phyloP scores from a whole-genome alignment of 768 basidiomycete genomes.

The Cystoderma amianthinum region DNA sequence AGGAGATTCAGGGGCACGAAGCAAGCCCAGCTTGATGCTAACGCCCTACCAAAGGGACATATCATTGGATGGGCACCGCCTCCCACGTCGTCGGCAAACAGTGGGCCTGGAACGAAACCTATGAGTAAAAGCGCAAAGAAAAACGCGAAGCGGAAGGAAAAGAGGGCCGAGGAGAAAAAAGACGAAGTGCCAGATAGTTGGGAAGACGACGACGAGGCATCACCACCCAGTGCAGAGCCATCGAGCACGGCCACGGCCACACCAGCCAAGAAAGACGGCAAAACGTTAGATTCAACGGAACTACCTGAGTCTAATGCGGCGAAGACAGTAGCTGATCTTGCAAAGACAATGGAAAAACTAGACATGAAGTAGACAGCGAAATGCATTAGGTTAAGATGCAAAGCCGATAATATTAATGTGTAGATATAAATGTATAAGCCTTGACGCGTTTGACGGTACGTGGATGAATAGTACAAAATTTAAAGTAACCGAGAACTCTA shows the following conservation, averaged over 20 bases:
- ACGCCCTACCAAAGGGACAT: slow-evolving; percentile 66
- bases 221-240: slow-evolving; percentile 14
- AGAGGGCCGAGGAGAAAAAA: slow-evolving; percentile 49
- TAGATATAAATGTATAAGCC: not conserved
- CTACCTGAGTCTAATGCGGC: slow-evolving; percentile 3
- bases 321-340: slow-evolving; percentile 23
- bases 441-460: too few relatives aligned
- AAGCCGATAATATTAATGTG: not conserved
- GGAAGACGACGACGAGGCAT: slow-evolving; percentile 56
- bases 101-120: slow-evolving; percentile 27
- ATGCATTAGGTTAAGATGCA: slow-evolving; percentile 2
- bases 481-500: too few relatives aligned
- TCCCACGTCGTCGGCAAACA: slow-evolving; percentile 30
- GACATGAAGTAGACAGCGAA: slow-evolving; percentile 35
- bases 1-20: slow-evolving; percentile 76
- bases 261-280: not conserved
- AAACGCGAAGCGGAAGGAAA: slow-evolving; percentile 75
- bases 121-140: slow-evolving; percentile 79
- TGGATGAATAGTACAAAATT: too few relatives aligned
- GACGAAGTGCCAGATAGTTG: slow-evolving; percentile 65
- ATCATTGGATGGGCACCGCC: slow-evolving; percentile 78
- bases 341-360: slow-evolving; percentile 50
- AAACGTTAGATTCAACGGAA: not conserved
- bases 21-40: slow-evolving; percentile 66
- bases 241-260: slow-evolving; percentile 7